Conservation (phyloP, 2,329 filamentous ascomycete genomes). For the Aspergillus awamori region DNA sequence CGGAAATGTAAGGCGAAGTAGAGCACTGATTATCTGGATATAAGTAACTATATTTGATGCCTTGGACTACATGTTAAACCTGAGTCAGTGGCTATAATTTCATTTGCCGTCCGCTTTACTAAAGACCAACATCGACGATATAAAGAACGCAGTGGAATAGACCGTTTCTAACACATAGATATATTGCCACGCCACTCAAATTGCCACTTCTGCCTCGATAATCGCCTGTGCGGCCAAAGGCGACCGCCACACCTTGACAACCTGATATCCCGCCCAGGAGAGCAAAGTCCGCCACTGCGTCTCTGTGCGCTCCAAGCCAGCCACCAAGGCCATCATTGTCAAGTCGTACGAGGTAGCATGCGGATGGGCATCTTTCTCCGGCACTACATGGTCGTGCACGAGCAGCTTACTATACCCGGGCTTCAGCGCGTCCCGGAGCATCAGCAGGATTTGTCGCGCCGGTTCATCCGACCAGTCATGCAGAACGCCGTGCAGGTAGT, state of each 20-base stretch:
- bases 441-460: neutral
- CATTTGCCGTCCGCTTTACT: too few species aligned
- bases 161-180: too few species aligned
- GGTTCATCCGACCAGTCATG: neutral
- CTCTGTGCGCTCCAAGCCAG: conserved; percentile 1
- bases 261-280: neutral
- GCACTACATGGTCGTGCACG: conserved; percentile 1
- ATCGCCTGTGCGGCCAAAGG: neutral
- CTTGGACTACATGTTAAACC: too few species aligned
- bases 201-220: neutral
- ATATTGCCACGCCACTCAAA: too few species aligned
- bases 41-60: too few species aligned
- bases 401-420: neutral
- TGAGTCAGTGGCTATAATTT: too few species aligned
- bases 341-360: conserved; percentile 1
- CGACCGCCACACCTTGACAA: neutral
- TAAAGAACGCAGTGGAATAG: too few species aligned
- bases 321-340: conserved; percentile 6
- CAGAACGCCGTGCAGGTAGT: neutral
- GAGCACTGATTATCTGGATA: too few species aligned
- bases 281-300: neutral
- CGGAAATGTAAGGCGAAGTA: too few species aligned
- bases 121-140: too few species aligned
- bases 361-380: neutral
- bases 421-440: neutral